Evolutionary conservation across 164 flowering plant species (phyloP), one percentile per base, ranked within the genome.

Genomic region (Sedum album): DNA sequence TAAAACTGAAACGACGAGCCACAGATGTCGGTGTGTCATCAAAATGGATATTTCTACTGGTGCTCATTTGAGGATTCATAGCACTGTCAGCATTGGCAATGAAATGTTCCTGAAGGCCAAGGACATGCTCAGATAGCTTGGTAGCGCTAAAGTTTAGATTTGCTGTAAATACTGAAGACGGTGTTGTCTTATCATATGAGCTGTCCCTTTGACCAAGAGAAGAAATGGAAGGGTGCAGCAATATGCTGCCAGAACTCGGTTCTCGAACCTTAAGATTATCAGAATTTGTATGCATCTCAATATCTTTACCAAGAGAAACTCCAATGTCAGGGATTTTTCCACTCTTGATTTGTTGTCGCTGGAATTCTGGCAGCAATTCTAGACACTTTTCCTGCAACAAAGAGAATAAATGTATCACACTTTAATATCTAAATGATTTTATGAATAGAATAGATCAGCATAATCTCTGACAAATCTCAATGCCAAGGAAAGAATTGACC

Each of bases 361-460:
- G 84, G 42, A 80, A 81, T 74, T 86, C 87, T 38, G 98, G 97
- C 55, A 95, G 84, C 84, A 92, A 74, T 70, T 85, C 89, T 15
- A 92, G 64, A 73, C 87, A 74, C 73, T 78, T 86, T 53, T 82
- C 86, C 99, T 95, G 18, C 46, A 35, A 25, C 53, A 62, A 14
- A 31, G 69, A 20, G 31, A 57, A 68, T 36, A 17, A n/a, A 26
- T 46, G 44, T 38, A 66, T 21, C 71, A 44, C 51, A 73, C 23
- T 14, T 46, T 21, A 71, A 5, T 28, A 33, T 28, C 35, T 26
- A 15, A 39, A 1, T 41, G 15, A 31, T 70, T 4, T 49, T 23
- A 46, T n/a, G 30, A 49, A 36, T 44, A 35, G 13, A 28, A 5
- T 8, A 18, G 42, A 14, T 65, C 44, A 64, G 23, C 23, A 57